phyloP scores from a whole-genome alignment of 2,329 filamentous ascomycete genomes.

The Fusarium torulosum region DNA sequence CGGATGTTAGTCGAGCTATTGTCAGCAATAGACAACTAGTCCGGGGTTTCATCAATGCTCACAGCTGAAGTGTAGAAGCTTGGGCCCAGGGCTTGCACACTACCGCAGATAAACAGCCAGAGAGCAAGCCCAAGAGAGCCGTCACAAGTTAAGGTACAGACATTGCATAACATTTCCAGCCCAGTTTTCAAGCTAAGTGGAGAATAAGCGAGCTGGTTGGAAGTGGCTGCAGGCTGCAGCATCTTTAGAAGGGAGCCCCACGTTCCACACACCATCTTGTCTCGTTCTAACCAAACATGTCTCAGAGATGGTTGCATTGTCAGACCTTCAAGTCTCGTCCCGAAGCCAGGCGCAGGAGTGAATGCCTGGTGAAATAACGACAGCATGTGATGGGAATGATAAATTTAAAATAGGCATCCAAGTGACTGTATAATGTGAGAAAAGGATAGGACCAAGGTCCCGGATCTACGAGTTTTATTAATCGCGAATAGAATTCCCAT shows the following conservation, averaged over 20 bases:
- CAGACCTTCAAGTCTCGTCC: conserved; percentile 40
- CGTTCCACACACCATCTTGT: conserved; percentile 36
- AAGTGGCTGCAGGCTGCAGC: conserved; percentile 46
- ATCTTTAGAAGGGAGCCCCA: conserved; percentile 32
- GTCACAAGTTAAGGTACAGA: conserved; percentile 30
- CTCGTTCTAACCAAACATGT: conserved; percentile 36
- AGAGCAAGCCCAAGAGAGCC: conserved; percentile 7
- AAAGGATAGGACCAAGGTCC: not conserved
- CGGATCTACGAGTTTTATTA: too few relatives aligned
- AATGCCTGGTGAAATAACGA: conserved; percentile 28
- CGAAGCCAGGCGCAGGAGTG: conserved; percentile 36
- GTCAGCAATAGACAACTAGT: conserved; percentile 18
- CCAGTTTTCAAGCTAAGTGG: conserved; percentile 36
- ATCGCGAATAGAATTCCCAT: not conserved
- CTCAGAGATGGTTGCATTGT: conserved; percentile 45
- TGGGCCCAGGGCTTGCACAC: conserved; percentile 33
- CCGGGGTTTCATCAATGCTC: conserved; percentile 10
- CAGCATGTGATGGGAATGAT: conserved; percentile 32
- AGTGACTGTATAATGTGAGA: conserved; percentile 14
- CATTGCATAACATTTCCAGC: conserved; percentile 32
- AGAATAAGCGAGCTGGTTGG: conserved; percentile 35
- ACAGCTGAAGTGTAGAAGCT: conserved; percentile 37
- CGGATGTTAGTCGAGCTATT: conserved; percentile 31
- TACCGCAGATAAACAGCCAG: conserved; percentile 6
- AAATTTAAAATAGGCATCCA: conserved; percentile 18